phyloP scores from a whole-genome alignment of 2,329 filamentous ascomycete genomes.

The Drechslera avenae region DNA sequence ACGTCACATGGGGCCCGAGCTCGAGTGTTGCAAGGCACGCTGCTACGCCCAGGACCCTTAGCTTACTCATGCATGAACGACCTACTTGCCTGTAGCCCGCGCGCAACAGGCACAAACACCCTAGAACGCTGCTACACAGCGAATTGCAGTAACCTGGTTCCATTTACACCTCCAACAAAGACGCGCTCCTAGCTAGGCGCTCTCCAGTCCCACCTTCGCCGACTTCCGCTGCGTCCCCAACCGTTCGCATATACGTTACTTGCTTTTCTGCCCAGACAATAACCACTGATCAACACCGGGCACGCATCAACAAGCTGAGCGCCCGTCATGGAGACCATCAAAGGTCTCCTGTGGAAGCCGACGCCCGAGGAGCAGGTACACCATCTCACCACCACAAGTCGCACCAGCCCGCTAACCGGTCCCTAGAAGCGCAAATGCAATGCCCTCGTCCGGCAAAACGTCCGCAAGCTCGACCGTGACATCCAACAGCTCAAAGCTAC shows the following conservation, averaged over 20 bases:
- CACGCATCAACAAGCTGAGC: not conserved
- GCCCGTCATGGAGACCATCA: constrained; percentile 79
- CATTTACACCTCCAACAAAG: not conserved
- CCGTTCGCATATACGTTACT: constrained; percentile 3
- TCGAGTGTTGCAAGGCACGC: constrained; percentile 25
- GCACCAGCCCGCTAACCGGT: constrained; percentile 16
- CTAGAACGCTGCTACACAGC: too few species aligned
- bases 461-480: constrained; percentile 93
- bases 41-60: constrained; percentile 9
- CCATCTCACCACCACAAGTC: not conserved
- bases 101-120: too few species aligned
- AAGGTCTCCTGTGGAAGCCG: constrained; percentile 85
- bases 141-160: not conserved
- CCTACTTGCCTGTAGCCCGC: not conserved
- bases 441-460: constrained; percentile 82
- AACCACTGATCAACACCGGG: too few species aligned
- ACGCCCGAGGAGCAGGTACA: constrained; percentile 90
- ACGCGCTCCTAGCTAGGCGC: not conserved
- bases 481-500: constrained; percentile 77
- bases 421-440: constrained; percentile 92
- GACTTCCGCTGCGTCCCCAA: constrained; percentile 6
- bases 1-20: constrained; percentile 35
- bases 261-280: not conserved
- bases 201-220: not conserved
- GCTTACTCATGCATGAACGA: constrained; percentile 9